These are phyloP conservation scores for Funneliformis geosporum DNA, from an alignment of 192 early-diverging fungal species.

Conservation along the genomic window DNA sequence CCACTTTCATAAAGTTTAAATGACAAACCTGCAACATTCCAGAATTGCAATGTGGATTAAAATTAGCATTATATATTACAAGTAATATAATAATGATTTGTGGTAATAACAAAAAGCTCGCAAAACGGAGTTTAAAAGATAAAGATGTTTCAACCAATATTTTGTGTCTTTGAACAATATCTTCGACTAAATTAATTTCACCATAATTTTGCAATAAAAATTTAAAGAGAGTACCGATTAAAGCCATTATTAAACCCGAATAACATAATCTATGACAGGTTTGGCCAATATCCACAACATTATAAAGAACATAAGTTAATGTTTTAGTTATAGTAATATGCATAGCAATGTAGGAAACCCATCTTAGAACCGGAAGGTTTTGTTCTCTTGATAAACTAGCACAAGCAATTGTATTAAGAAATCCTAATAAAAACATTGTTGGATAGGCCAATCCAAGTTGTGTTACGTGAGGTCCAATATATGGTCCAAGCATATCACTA, in stretches of 20 bases:
- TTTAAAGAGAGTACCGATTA: slow-evolving; percentile 42
- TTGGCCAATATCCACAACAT: slow-evolving; percentile 37
- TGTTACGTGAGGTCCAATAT: slow-evolving; percentile 59
- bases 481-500: slow-evolving; percentile 57
- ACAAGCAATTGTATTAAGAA: slow-evolving; percentile 46
- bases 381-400: slow-evolving; percentile 40
- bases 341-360: slow-evolving; percentile 40
- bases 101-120: slow-evolving; percentile 32
- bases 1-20: not conserved
- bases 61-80: slow-evolving; percentile 42
- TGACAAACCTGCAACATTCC: slow-evolving; percentile 44
- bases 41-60: slow-evolving; percentile 55
- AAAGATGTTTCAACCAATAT: not conserved
- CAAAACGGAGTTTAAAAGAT: not conserved
- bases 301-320: slow-evolving; percentile 45
- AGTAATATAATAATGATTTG: slow-evolving; percentile 39
- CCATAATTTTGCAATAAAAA: slow-evolving; percentile 43
- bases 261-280: slow-evolving; percentile 43
- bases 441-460: slow-evolving; percentile 57
- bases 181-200: slow-evolving; percentile 44
- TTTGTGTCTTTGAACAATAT: slow-evolving; percentile 35
- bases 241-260: slow-evolving; percentile 37
- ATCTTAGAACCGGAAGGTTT: slow-evolving; percentile 33
- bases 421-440: slow-evolving; percentile 50
- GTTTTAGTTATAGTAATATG: slow-evolving; percentile 37